These are phyloP conservation scores for Candida oleophila DNA, from an alignment of 805 yeast genomes.

Conservation along the genomic window DNA sequence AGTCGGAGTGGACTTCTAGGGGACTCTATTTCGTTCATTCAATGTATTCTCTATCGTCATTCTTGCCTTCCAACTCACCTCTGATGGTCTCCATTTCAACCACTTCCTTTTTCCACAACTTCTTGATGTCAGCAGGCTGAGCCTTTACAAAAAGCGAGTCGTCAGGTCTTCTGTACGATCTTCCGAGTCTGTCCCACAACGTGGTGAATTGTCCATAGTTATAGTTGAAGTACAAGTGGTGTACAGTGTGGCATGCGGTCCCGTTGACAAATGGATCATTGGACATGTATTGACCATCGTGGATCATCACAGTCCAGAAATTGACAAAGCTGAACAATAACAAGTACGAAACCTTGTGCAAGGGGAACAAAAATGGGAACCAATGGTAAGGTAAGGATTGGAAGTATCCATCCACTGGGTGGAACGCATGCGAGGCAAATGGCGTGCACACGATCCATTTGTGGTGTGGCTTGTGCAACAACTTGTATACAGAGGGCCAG, in stretches of 20 bases:
- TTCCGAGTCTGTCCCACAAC: constrained; percentile 95
- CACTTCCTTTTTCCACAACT: constrained; percentile 70
- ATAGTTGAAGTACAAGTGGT: constrained; percentile 95
- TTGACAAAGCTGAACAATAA: constrained; percentile 85
- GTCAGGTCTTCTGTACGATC: constrained; percentile 91
- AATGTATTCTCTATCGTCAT: constrained; percentile 71
- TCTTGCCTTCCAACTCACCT: constrained; percentile 73
- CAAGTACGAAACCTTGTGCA: constrained; percentile 83
- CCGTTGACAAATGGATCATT: constrained; percentile 94
- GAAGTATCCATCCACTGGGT: constrained; percentile 93
- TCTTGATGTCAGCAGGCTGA: constrained; percentile 51
- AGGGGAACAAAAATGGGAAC: constrained; percentile 88
- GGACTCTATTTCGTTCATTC: too few species aligned
- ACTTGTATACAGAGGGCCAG: constrained; percentile 86
- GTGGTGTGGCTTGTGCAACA: constrained; percentile 94
- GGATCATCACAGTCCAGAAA: constrained; percentile 98
- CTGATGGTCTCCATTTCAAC: constrained; percentile 77
- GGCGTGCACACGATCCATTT: constrained; percentile 99
- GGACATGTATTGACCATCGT: constrained; percentile 94
- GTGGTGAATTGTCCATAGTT: constrained; percentile 99
- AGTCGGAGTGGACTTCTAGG: too few species aligned
- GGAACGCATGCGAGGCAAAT: constrained; percentile 97
- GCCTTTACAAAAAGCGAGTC: constrained; percentile 66
- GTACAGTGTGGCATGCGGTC: constrained; percentile 97
- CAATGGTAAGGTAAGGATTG: constrained; percentile 94